Evolutionary conservation across 2,329 filamentous ascomycete species (phyloP).

Genomic region (Domatiomyces globalis): DNA sequence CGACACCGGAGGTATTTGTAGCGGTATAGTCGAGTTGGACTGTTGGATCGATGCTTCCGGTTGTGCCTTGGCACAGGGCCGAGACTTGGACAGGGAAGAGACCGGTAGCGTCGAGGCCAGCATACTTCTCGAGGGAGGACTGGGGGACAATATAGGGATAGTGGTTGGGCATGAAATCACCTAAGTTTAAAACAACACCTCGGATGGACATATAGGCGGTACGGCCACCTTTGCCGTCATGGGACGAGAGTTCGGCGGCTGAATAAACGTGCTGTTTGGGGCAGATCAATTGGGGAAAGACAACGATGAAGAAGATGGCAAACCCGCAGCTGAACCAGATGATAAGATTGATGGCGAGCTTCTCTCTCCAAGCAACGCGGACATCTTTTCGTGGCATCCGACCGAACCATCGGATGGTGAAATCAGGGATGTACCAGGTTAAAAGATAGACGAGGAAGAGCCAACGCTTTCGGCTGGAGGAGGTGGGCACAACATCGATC

Average conservation of each 20-base stretch:
- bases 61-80: conserved; percentile 68
- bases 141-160: conserved; percentile 55
- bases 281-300: conserved; percentile 77
- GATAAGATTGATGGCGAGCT: conserved; percentile 91
- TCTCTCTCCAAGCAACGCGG: conserved; percentile 87
- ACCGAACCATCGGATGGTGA: conserved; percentile 60
- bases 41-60: conserved; percentile 50
- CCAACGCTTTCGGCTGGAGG: conserved; percentile 77
- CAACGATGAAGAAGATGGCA: conserved; percentile 77
- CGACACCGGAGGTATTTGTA: conserved; percentile 58
- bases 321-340: conserved; percentile 78
- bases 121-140: conserved; percentile 61
- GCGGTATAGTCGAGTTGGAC: conserved; percentile 76
- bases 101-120: conserved; percentile 69
- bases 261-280: conserved; percentile 83
- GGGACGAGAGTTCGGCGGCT: conserved; percentile 55
- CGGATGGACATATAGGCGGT: conserved; percentile 66
- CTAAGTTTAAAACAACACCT: conserved; percentile 76
- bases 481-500: conserved; percentile 70
- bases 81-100: conserved; percentile 92
- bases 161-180: conserved; percentile 57
- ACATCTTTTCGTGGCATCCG: conserved; percentile 87
- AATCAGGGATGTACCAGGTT: conserved; percentile 80
- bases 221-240: conserved; percentile 54
- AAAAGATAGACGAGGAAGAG: conserved; percentile 67